Evolutionary conservation across 441 rosid species (phyloP).

Genomic region (Brassica balearica): DNA sequence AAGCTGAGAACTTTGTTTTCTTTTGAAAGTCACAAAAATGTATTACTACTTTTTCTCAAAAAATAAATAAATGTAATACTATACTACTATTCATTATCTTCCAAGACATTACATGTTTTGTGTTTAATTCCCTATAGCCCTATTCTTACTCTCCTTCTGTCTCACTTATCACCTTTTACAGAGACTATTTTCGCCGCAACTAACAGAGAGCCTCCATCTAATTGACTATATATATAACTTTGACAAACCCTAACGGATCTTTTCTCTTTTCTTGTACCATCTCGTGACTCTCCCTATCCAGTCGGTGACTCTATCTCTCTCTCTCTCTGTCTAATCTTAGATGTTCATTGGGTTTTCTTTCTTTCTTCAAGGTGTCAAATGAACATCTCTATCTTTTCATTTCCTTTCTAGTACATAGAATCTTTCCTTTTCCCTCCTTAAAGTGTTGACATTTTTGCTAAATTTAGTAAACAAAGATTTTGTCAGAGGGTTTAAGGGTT

Average conservation of each 20-base stretch:
- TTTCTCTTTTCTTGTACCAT: slow-evolving; percentile 25
- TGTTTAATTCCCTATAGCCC: neutral
- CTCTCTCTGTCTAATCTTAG: neutral
- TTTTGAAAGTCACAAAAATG: neutral
- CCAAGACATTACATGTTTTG: neutral
- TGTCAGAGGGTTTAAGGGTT: slow-evolving; percentile 21
- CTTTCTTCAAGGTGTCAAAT: no score
- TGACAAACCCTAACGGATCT: slow-evolving; percentile 40
- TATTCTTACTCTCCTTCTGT: neutral
- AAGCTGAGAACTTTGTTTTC: neutral
- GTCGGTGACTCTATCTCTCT: neutral
- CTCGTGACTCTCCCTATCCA: slow-evolving; percentile 21
- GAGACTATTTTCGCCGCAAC: slow-evolving; percentile 9
- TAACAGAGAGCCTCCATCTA: neutral
- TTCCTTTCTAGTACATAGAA: slow-evolving; percentile 9
- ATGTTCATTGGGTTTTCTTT: neutral
- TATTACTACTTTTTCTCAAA: no score
- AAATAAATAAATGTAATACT: neutral
- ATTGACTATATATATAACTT: neutral
- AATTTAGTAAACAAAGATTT: slow-evolving; percentile 24
- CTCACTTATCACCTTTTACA: neutral
- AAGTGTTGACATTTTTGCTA: slow-evolving; percentile 6
- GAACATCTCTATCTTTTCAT: neutral
- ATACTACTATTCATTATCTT: neutral
- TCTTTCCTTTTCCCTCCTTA: neutral